Base-by-base conservation (phyloP, 768 basidiomycete species). In the Fomitopsis serialis region DNA sequence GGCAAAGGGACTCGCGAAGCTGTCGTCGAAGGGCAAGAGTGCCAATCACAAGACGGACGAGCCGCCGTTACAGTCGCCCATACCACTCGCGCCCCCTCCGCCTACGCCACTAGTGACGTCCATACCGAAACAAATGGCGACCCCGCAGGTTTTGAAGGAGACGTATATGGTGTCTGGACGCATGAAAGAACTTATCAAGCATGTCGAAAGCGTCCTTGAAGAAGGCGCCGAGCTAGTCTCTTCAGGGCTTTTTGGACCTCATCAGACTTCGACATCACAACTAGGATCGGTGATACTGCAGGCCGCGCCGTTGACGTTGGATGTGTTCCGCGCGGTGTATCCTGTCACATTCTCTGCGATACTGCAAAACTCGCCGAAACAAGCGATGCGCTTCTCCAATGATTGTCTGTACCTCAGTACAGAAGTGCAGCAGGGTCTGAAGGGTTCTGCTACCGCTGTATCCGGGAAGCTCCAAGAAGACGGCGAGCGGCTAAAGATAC, bases 281-380 rank as follows among this genome's bases (percentile, higher is more conserved):
- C 50, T 57, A 24, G 61, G 59, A 25, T 66, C 60, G 1, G 70
- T 84, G 21, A 73, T 94, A 23, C 62, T 79, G 42, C 79, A 85
- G 57, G 76, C 85, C 1, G 78, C 85, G 17, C 72, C 81, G 2
- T 77, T 85, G 17, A 74, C 84, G 2, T 73, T 96, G 51, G 92
- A 95, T 50, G 71, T 97, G 9, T 89, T 84, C 69, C 79, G 87
- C 42, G 89, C 90, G 1, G 66, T 97, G 23, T 83, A 89, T 64
- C 91, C 91, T 12, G 75, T 88, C 35, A 75, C 75, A 32, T 82
- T 81, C 54, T 67, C 72, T 0, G 60, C 72, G 35, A 70, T 74
- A 43, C 67, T 89, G 27, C 64, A 64, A 22, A 66, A 74, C 35
- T 71, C 76, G 0, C 71, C 84, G 10, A 80, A 80, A 19, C 68